phyloP scores from a whole-genome alignment of 2,329 filamentous ascomycete genomes.

The Alternaria consortialis region DNA sequence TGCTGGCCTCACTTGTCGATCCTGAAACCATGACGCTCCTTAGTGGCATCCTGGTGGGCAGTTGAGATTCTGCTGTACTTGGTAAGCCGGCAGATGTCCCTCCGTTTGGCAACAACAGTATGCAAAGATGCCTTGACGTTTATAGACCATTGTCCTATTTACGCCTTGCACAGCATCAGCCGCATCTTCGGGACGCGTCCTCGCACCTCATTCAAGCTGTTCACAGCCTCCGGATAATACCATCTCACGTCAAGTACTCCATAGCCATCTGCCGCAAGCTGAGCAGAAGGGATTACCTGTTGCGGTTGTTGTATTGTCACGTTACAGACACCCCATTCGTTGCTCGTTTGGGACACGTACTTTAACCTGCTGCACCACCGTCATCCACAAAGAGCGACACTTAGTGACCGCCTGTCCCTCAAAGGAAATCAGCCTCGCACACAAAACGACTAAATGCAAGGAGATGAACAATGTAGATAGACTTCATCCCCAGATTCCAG shows the following conservation, averaged over 20 bases:
- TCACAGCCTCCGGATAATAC: not conserved
- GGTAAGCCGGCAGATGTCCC: not conserved
- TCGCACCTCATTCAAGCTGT: not conserved
- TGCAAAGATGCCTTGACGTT: not conserved
- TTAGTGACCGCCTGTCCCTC: not conserved
- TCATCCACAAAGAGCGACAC: not conserved
- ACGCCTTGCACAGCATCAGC: not conserved
- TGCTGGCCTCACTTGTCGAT: not conserved
- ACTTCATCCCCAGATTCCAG: conserved; percentile 23
- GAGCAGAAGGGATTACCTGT: not conserved
- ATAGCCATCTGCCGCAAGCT: not conserved
- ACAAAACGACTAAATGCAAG: conserved; percentile 1
- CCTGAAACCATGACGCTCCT: not conserved
- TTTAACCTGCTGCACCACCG: not conserved
- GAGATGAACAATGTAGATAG: conserved; percentile 2
- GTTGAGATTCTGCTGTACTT: not conserved
- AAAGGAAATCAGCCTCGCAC: conserved; percentile 3
- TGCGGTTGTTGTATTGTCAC: conserved; percentile 1
- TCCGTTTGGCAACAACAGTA: not conserved
- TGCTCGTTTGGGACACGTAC: not conserved
- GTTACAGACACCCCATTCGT: not conserved
- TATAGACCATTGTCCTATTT: not conserved
- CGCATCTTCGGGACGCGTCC: not conserved
- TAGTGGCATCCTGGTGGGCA: not conserved
- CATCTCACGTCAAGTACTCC: conserved; percentile 2